Conservation (phyloP, 2,329 filamentous ascomycete genomes). For the Nemania serpens region DNA sequence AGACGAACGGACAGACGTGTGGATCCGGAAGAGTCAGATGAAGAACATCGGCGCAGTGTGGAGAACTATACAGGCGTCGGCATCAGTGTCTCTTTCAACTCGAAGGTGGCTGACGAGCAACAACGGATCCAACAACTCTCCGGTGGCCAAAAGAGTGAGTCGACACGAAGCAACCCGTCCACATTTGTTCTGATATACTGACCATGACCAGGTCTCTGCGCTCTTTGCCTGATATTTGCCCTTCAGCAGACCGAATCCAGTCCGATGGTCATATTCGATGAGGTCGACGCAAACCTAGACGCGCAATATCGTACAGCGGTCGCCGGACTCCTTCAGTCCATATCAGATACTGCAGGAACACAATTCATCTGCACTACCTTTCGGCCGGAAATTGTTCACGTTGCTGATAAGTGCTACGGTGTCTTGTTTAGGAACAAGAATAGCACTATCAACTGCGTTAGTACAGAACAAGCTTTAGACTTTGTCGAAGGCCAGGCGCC, state of each 20-base stretch:
- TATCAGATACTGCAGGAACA: constrained; percentile 67
- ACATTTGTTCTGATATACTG: constrained; percentile 15
- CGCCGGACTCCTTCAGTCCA: constrained; percentile 82
- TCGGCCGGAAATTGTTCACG: constrained; percentile 91
- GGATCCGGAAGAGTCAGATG: constrained; percentile 68
- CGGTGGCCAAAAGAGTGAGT: constrained; percentile 94
- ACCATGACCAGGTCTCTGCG: constrained; percentile 73
- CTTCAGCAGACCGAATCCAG: constrained; percentile 97
- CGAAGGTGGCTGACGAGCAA: constrained; percentile 91
- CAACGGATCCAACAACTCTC: constrained; percentile 97
- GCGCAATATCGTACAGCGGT: constrained; percentile 97
- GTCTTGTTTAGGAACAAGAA: constrained; percentile 95
- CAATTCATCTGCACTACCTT: constrained; percentile 99
- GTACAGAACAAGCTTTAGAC: constrained; percentile 81
- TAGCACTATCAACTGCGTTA: constrained; percentile 89
- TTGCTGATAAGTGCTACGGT: constrained; percentile 97
- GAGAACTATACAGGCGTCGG: constrained; percentile 97
- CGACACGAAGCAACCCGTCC: constrained; percentile 12
- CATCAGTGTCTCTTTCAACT: constrained; percentile 98
- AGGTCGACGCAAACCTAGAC: constrained; percentile 97
- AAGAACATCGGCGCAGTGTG: constrained; percentile 71
- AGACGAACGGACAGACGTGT: constrained; percentile 77
- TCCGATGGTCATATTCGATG: constrained; percentile 98
- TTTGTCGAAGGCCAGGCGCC: constrained; percentile 86
- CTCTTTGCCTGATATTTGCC: constrained; percentile 97